phyloP scores from a whole-genome alignment of 2,329 filamentous ascomycete species.

The Didymella keratinophila region DNA sequence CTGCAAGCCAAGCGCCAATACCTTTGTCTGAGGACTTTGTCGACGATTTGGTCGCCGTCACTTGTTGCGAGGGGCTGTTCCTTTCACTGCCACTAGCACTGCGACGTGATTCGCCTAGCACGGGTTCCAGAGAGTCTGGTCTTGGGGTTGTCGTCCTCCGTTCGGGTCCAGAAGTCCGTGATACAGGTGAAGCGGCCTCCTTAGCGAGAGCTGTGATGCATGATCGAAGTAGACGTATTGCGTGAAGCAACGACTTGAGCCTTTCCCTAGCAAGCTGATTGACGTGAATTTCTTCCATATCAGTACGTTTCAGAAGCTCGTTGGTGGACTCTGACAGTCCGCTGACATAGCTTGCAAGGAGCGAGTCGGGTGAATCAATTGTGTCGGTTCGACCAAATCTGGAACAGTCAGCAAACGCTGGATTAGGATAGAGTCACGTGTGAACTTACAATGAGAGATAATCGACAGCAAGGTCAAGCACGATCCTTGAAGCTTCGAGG shows the following conservation, averaged over 20 bases:
- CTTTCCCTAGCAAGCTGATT: constrained; percentile 37
- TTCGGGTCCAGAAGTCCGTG: constrained; percentile 10
- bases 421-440: background rate
- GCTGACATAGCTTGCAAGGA: constrained; percentile 29
- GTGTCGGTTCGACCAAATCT: constrained; percentile 34
- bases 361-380: constrained; percentile 30
- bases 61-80: constrained; percentile 23
- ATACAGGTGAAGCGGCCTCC: constrained; percentile 19
- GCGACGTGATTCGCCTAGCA: constrained; percentile 32
- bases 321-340: constrained; percentile 29
- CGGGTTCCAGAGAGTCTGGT: constrained; percentile 35
- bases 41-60: constrained; percentile 15
- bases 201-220: constrained; percentile 34
- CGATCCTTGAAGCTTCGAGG: constrained; percentile 37
- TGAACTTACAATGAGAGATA: constrained; percentile 39
- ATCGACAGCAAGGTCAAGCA: constrained; percentile 43
- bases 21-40: constrained; percentile 26
- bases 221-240: constrained; percentile 34
- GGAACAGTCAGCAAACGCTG: constrained; percentile 6
- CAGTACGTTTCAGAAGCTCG: constrained; percentile 36
- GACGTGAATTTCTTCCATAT: constrained; percentile 36
- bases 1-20: constrained; percentile 43
- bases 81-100: constrained; percentile 28
- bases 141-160: constrained; percentile 31
- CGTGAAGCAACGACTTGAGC: constrained; percentile 34